Evolutionary conservation across 2,329 filamentous ascomycete genomes (phyloP).

Genomic region (Talaromyces marneffei): DNA sequence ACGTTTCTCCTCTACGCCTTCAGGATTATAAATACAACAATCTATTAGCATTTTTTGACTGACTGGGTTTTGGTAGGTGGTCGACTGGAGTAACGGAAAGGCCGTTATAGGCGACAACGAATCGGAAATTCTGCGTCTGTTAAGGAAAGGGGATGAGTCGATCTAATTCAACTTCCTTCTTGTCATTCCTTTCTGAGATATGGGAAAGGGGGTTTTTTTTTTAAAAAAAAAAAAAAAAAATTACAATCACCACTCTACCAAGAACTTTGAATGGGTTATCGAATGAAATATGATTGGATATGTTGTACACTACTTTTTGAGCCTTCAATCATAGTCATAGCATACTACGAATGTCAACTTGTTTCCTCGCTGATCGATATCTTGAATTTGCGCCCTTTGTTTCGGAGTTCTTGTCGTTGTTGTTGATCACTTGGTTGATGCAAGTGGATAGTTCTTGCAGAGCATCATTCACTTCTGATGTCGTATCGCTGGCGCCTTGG

Average conservation of each 20-base stretch:
- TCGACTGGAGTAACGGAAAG: constrained; percentile 91
- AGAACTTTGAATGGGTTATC: too few species aligned
- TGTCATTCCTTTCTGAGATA: too few species aligned
- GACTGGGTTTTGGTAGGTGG: constrained; percentile 43
- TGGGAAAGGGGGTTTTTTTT: too few species aligned
- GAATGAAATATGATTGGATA: not conserved
- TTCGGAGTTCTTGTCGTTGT: not conserved
- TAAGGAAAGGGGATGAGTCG: constrained; percentile 33
- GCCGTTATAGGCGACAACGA: constrained; percentile 71
- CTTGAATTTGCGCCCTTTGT: too few species aligned
- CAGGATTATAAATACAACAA: too few species aligned
- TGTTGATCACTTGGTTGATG: too few species aligned
- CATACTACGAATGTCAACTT: not conserved
- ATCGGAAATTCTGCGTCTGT: constrained; percentile 80
- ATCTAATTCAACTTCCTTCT: not conserved
- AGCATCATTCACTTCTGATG: not conserved
- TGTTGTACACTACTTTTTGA: not conserved
- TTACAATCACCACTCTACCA: not conserved
- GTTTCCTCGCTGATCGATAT: not conserved
- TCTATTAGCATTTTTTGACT: constrained; percentile 2
- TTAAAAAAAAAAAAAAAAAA: too few species aligned
- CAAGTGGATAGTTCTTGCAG: not conserved
- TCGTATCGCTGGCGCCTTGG: not conserved
- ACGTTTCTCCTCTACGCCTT: constrained; percentile 35
- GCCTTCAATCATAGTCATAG: not conserved